Percentiles rank a stretch among this genome's conserved stretches.
Evolutionary conservation across 2,329 filamentous ascomycete species (phyloP).

Genomic region (Xylariaceae sp.): DNA sequence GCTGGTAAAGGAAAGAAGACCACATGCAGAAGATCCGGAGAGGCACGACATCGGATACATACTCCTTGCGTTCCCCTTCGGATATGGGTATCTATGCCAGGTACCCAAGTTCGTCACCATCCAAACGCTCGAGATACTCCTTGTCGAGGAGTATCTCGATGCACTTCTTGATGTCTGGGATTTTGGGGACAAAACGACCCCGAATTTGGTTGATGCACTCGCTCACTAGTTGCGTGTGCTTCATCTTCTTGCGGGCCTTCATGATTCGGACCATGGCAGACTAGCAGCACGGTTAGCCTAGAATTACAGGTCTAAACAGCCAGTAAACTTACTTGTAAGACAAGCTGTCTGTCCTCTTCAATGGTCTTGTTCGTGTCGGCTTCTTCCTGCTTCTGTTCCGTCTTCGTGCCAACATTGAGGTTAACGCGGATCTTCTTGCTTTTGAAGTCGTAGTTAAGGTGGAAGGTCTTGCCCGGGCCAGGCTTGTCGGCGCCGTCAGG

Average conservation of each 20-base stretch:
- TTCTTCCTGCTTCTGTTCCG: slow-evolving; percentile 91
- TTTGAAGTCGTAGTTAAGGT: slow-evolving; percentile 91
- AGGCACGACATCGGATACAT: too few species aligned
- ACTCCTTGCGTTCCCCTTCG: too few species aligned
- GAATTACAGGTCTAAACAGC: slow-evolving; percentile 1
- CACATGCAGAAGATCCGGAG: too few species aligned
- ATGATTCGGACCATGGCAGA: slow-evolving; percentile 98
- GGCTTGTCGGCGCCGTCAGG: slow-evolving; percentile 70
- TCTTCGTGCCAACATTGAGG: slow-evolving; percentile 88
- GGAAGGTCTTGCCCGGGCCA: slow-evolving; percentile 69
- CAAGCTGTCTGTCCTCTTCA: slow-evolving; percentile 91
- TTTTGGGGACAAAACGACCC: slow-evolving; percentile 84
- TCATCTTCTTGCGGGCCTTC: slow-evolving; percentile 99
- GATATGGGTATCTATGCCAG: slow-evolving; percentile 81
- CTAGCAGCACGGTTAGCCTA: slow-evolving; percentile 36
- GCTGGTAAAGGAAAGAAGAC: too few species aligned
- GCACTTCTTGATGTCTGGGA: slow-evolving; percentile 97
- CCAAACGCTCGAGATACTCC: slow-evolving; percentile 93
- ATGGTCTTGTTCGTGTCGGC: slow-evolving; percentile 99
- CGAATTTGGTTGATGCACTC: slow-evolving; percentile 96
- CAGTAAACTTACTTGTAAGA: slow-evolving; percentile 75
- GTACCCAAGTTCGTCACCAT: slow-evolving; percentile 91
- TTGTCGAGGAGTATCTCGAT: slow-evolving; percentile 98
- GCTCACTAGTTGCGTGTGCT: slow-evolving; percentile 87
- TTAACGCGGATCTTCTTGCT: slow-evolving; percentile 98